Evolutionary conservation across 179 eudicot species (phyloP).

Genomic region (Silene coronaria): DNA sequence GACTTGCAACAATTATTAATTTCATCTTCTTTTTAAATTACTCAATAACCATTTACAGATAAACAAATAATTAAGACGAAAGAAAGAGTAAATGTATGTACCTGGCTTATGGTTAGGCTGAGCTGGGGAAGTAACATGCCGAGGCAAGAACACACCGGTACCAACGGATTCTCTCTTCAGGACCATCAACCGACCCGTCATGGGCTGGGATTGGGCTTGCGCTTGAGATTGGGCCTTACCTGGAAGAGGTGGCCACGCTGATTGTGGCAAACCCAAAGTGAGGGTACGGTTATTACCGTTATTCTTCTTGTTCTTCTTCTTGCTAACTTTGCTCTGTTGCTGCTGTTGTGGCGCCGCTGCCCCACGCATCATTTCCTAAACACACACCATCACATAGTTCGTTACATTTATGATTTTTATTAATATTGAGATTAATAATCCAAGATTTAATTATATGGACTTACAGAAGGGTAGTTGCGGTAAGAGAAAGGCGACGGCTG

Average conservation of each 20-base stretch:
- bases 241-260: slow-evolving; percentile 30
- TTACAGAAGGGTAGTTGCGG: slow-evolving; percentile 19
- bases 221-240: slow-evolving; percentile 1
- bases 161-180: slow-evolving; percentile 19
- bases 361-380: slow-evolving; percentile 10
- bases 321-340: slow-evolving; percentile 8
- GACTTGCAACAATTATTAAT: not conserved
- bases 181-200: not conserved
- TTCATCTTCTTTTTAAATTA: not conserved
- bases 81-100: not conserved
- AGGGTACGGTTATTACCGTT: slow-evolving; percentile 9
- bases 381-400: not conserved
- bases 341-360: slow-evolving; percentile 1
- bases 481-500: not conserved
- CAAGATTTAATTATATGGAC: not conserved
- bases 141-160: slow-evolving; percentile 17
- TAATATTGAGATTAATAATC: no score
- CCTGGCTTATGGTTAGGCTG: not conserved
- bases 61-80: no score
- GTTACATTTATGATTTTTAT: no score
- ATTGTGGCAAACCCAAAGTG: slow-evolving; percentile 27
- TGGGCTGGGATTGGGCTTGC: slow-evolving; percentile 3
- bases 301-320: not conserved
- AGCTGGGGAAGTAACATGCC: not conserved
- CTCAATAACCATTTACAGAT: no score